Evolutionary conservation across 2,329 filamentous ascomycete genomes (phyloP).

Genomic region (Epichloe coenophiala): DNA sequence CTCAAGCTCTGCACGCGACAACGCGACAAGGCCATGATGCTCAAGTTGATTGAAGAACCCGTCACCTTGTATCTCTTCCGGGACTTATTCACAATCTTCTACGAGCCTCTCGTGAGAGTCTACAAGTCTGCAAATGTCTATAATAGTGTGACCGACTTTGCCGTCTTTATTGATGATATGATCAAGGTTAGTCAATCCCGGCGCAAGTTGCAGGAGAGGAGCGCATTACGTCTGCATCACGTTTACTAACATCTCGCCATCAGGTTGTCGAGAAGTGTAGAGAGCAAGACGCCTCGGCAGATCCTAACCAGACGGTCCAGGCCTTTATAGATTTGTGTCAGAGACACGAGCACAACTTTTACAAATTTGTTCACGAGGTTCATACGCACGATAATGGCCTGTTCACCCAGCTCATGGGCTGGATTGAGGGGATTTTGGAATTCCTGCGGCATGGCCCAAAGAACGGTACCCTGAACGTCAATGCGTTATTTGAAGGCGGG

Average conservation of each 20-base stretch:
- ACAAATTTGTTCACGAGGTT: conserved; percentile 98
- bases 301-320: conserved; percentile 96
- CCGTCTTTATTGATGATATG: conserved; percentile 82
- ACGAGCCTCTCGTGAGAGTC: conserved; percentile 89
- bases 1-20: conserved; percentile 85
- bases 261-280: conserved; percentile 52
- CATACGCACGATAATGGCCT: conserved; percentile 93
- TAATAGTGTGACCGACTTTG: conserved; percentile 93
- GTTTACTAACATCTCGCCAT: conserved; percentile 8
- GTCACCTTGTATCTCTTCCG: conserved; percentile 94
- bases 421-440: conserved; percentile 90
- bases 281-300: conserved; percentile 72
- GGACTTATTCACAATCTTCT: conserved; percentile 96
- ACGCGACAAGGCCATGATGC: conserved; percentile 95
- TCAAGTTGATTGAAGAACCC: conserved; percentile 86
- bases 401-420: conserved; percentile 91
- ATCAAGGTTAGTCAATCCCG: conserved; percentile 46
- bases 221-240: neutral
- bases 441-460: conserved; percentile 79
- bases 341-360: conserved; percentile 84
- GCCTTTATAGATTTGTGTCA: conserved; percentile 95
- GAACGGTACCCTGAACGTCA: conserved; percentile 84
- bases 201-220: neutral
- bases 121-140: conserved; percentile 99
- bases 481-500: conserved; percentile 77